A percentile compares a stretch with the other conserved stretches of the same genome.
phyloP scores from a whole-genome alignment of 441 rosid species.

The Theobroma grandiflorum region DNA sequence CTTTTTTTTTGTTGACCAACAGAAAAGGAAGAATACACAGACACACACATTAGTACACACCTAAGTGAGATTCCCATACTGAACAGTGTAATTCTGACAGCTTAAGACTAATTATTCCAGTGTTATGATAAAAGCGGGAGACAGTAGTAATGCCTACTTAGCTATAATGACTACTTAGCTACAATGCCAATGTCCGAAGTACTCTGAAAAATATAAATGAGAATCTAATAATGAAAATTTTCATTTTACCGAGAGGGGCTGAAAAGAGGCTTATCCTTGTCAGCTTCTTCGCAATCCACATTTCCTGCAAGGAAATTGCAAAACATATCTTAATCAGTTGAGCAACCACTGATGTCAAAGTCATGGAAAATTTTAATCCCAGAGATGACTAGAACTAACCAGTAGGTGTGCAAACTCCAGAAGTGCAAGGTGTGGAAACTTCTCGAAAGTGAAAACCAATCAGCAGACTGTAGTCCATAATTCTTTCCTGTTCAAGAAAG shows the following conservation, averaged over 20 bases:
- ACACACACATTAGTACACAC: not conserved
- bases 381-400: constrained; percentile 50
- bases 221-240: not conserved
- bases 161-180: constrained; percentile 13
- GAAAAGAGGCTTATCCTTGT: constrained; percentile 62
- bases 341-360: constrained; percentile 28
- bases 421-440: constrained; percentile 57
- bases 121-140: not conserved
- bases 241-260: constrained; percentile 70
- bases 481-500: constrained; percentile 91
- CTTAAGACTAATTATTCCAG: not conserved
- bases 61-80: not conserved
- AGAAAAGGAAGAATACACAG: not conserved
- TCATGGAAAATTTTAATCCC: constrained; percentile 13
- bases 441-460: constrained; percentile 91
- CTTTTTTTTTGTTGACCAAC: not conserved
- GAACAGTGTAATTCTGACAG: not conserved
- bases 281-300: constrained; percentile 54
- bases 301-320: constrained; percentile 42
- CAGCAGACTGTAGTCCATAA: constrained; percentile 95
- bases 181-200: not conserved
- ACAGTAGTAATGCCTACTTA: not conserved
- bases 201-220: not conserved
- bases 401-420: constrained; percentile 63
- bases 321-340: constrained; percentile 16